Evolutionary conservation across 148 eudicot species (phyloP).

Genomic region (Silene latifolia): DNA sequence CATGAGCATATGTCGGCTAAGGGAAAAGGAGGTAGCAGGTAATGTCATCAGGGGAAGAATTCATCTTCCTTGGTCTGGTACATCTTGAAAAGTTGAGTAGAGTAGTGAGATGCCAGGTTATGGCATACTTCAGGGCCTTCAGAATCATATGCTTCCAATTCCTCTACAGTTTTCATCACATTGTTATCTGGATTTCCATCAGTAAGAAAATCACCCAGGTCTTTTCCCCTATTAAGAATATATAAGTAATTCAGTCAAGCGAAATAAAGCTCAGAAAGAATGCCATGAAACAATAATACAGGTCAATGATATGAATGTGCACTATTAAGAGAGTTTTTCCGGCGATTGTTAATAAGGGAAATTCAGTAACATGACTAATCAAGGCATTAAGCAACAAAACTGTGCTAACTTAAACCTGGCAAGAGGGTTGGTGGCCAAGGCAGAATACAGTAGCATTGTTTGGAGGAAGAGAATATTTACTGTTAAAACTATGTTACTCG

Average conservation of each 20-base stretch:
- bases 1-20: background rate
- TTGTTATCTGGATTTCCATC: constrained; percentile 49
- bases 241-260: constrained; percentile 8
- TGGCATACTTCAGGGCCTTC: constrained; percentile 51
- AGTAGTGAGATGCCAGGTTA: constrained; percentile 53
- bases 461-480: too few relatives aligned
- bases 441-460: too few relatives aligned
- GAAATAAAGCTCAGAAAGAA: too few relatives aligned
- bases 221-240: constrained; percentile 44
- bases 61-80: constrained; percentile 56
- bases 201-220: constrained; percentile 59
- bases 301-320: background rate
- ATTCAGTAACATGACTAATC: background rate
- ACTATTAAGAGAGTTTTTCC: too few relatives aligned
- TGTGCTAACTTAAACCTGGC: background rate
- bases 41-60: constrained; percentile 35
- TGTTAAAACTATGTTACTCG: too few relatives aligned
- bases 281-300: background rate
- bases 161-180: constrained; percentile 54
- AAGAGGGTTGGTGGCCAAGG: background rate
- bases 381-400: background rate
- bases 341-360: background rate
- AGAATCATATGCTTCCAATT: constrained; percentile 37
- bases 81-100: constrained; percentile 68
- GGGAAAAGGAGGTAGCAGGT: background rate